phyloP scores from a whole-genome alignment of 2,329 filamentous ascomycete species.

The Chrysosporium keratinophilum region DNA sequence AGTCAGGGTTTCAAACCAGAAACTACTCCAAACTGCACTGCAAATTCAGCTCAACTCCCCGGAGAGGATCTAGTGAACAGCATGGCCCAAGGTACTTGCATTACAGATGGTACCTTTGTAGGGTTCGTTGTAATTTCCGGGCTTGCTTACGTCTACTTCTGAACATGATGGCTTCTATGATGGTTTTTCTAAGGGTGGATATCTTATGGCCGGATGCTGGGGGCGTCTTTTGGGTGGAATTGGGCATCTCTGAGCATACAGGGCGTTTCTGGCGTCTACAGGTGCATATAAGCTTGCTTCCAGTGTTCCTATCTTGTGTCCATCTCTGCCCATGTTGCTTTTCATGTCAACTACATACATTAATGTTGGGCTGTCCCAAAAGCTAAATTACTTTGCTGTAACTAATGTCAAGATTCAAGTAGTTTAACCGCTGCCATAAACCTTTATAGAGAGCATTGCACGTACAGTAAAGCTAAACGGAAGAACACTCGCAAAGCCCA shows the following conservation, averaged over 20 bases:
- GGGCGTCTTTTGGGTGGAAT: not conserved
- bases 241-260: not conserved
- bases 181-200: not conserved
- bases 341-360: too few species aligned
- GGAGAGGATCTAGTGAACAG: slow-evolving; percentile 46
- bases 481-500: too few species aligned
- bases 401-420: too few species aligned
- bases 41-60: slow-evolving; percentile 80
- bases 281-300: not conserved
- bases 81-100: slow-evolving; percentile 32
- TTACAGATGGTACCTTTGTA: not conserved
- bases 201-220: not conserved
- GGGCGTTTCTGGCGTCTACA: not conserved
- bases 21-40: slow-evolving; percentile 80
- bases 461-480: too few species aligned
- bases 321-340: not conserved
- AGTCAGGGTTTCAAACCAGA: slow-evolving; percentile 94
- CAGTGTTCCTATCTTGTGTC: not conserved
- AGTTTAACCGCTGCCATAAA: too few species aligned
- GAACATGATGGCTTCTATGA: not conserved
- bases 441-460: too few species aligned
- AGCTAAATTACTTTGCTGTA: too few species aligned
- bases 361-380: too few species aligned
- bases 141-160: not conserved
- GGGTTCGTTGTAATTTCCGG: not conserved